These are phyloP conservation scores for Musa itinerans DNA, from an alignment of 176 grass and related monocot species.

Conservation along the genomic window DNA sequence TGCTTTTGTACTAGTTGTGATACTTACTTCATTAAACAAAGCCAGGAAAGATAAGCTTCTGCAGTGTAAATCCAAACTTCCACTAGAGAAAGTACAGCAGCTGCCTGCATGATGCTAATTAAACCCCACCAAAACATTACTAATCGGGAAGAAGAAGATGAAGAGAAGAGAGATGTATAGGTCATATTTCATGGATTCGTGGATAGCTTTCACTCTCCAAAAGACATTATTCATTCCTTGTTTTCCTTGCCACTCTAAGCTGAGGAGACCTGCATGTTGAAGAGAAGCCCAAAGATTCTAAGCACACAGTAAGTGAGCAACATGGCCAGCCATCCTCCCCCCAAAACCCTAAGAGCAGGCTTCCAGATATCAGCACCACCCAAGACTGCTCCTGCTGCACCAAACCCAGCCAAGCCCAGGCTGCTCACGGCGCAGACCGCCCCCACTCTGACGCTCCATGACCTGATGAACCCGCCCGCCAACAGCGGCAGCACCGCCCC, in stretches of 20 bases:
- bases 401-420: conserved; percentile 51
- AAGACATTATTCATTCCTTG: not conserved
- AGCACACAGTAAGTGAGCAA: conserved; percentile 62
- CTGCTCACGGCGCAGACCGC: conserved; percentile 47
- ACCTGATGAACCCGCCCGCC: conserved; percentile 40
- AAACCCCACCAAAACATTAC: too few relatives aligned
- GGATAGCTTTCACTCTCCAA: too few relatives aligned
- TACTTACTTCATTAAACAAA: too few relatives aligned
- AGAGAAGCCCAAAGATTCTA: conserved; percentile 38
- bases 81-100: too few relatives aligned
- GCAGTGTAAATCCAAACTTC: too few relatives aligned
- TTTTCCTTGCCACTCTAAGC: not conserved
- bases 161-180: too few relatives aligned
- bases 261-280: conserved; percentile 40
- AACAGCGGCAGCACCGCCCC: conserved; percentile 64
- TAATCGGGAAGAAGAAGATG: too few relatives aligned
- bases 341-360: conserved; percentile 52
- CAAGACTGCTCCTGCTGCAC: conserved; percentile 41
- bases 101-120: too few relatives aligned
- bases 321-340: conserved; percentile 83
- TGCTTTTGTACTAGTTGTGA: too few relatives aligned
- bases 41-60: too few relatives aligned
- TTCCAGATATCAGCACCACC: conserved; percentile 40
- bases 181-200: too few relatives aligned
- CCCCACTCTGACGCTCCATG: conserved; percentile 23